Conservation (phyloP, 805 yeast species). For the Saturnispora dispora region DNA sequence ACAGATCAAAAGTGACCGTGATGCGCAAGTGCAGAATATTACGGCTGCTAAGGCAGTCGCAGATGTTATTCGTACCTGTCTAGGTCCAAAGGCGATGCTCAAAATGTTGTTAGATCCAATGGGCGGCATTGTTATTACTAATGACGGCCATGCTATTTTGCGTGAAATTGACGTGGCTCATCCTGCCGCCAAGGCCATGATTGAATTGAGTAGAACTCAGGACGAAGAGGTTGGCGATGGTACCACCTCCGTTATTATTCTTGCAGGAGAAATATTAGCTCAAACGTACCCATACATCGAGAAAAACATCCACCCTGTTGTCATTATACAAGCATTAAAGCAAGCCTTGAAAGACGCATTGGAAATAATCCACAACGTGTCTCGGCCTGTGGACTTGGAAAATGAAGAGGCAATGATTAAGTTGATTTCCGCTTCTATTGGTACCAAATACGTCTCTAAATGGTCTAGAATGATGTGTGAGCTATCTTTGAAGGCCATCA, state of each 20-base stretch:
- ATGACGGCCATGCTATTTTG: constrained; percentile 97
- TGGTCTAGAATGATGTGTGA: constrained; percentile 92
- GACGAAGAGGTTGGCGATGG: constrained; percentile 92
- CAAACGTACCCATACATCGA: constrained; percentile 92
- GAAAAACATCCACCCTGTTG: constrained; percentile 93
- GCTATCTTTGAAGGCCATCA: constrained; percentile 80
- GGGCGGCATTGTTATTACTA: constrained; percentile 93
- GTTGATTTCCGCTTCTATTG: constrained; percentile 83
- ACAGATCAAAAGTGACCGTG: constrained; percentile 92
- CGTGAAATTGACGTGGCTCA: constrained; percentile 97
- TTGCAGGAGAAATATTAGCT: constrained; percentile 95
- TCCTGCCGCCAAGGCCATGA: constrained; percentile 98
- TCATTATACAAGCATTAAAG: constrained; percentile 88
- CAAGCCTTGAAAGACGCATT: constrained; percentile 86
- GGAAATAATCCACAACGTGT: constrained; percentile 74
- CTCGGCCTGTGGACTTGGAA: constrained; percentile 71
- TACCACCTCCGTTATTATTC: constrained; percentile 91
- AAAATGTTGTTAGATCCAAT: constrained; percentile 96
- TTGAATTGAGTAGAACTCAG: constrained; percentile 92
- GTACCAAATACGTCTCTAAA: constrained; percentile 85
- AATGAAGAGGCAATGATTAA: constrained; percentile 83
- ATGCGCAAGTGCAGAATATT: constrained; percentile 93
- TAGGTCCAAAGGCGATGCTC: constrained; percentile 98
- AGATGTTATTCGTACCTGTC: constrained; percentile 93
- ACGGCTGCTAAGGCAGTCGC: constrained; percentile 99